Evolutionary conservation across 2,329 filamentous ascomycete species (phyloP).

Genomic region (Fusarium sterilihyphosum): DNA sequence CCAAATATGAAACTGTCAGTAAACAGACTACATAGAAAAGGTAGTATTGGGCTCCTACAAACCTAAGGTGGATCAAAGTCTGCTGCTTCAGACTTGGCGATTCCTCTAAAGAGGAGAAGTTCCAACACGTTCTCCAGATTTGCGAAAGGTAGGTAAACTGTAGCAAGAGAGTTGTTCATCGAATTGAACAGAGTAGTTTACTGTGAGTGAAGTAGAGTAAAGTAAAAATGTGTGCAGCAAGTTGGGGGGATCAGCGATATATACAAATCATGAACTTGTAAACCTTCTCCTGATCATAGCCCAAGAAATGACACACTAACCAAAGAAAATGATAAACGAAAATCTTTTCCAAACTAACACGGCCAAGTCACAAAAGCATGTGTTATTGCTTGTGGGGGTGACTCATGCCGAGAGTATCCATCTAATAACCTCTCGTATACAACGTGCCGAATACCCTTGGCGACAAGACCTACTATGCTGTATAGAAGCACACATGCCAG

Average conservation of each 20-base stretch:
- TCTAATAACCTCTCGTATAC: neutral
- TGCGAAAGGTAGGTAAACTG: neutral
- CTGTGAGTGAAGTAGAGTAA: neutral
- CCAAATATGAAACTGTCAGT: neutral
- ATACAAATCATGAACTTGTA: neutral
- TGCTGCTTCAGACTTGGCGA: constrained; percentile 1
- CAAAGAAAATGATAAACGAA: neutral
- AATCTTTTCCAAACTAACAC: neutral
- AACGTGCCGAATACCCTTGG: neutral
- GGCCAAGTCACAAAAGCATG: neutral
- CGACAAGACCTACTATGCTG: neutral
- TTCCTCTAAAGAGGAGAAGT: constrained; percentile 4
- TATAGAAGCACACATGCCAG: too few relatives aligned
- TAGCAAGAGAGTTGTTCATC: neutral
- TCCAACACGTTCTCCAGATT: neutral
- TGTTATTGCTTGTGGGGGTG: neutral
- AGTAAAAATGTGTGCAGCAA: neutral
- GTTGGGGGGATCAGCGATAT: neutral
- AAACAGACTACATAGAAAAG: rapidly evolving
- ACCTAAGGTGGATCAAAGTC: constrained; percentile 4
- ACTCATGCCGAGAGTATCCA: neutral
- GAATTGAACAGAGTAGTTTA: neutral
- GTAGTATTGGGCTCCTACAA: neutral
- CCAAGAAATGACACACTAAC: neutral
- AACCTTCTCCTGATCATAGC: neutral